Base-by-base conservation (phyloP, 1,139 yeast genomes). In the Fermentozyma sake region DNA sequence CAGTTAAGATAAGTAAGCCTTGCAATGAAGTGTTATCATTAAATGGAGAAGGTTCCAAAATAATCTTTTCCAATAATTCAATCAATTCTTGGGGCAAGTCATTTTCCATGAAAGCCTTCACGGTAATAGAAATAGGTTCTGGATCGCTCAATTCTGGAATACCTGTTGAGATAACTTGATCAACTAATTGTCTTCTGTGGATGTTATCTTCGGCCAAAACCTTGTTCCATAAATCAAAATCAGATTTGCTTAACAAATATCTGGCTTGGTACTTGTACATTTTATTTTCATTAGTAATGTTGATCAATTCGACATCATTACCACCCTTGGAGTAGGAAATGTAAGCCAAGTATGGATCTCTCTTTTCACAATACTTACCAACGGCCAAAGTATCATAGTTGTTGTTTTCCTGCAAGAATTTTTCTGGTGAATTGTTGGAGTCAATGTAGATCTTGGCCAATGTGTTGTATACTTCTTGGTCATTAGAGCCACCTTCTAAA, bases 251-350 rank as follows among this genome's bases (percentile, higher is more conserved):
- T 46, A 91, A 75, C 52, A 91, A 70, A 55, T 93, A 91, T 58
- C 97, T 80, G 9, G 98, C 98, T 68, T 93, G 98, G 60, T 91
- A 91, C 61, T 93, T 93, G 72, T 84, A 91, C 99, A 91, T 91
- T 47, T 93, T 78, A 59, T 91, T 91, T 52, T 93, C 98, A 54
- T 91, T 91, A 44, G 98, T 91, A 55, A 91, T 87, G 49, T 77
- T 71, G 48, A 91, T 76, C 51, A 91, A 75, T 58, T 91, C 98
- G 37, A 71, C 80, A 55, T 91, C 96, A 49, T 91, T 89, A 33
- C 74, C 70, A 53, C 99, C 99, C 63, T 87, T 89, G 39, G 94
- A 94, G 58, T 91, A 91, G 31, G 96, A 94, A 61, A 91, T 91
- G 58, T 86, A 91, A 12, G 98, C 99, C 56, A 91, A 71, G 64